A percentile compares a stretch with the other conserved stretches of the same genome.
Evolutionary conservation across 768 basidiomycete genomes (phyloP).

Genomic region (Calocybe gangraenosa): DNA sequence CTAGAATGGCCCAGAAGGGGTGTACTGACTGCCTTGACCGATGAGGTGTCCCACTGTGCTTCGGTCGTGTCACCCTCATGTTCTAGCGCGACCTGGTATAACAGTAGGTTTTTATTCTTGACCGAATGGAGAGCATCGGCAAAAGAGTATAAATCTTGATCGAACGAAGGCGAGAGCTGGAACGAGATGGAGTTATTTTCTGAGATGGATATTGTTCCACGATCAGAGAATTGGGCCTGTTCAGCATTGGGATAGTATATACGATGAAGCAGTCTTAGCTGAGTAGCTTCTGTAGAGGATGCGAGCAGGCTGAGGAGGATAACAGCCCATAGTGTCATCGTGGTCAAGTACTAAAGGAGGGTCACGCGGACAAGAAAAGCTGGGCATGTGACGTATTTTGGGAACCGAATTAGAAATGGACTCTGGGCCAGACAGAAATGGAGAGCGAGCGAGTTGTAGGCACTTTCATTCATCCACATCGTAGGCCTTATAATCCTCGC

Average conservation of each 20-base stretch:
- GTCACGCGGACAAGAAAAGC: conserved; percentile 3
- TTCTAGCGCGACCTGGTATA: conserved; percentile 74
- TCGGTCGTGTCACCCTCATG: conserved; percentile 37
- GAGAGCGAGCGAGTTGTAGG: no score
- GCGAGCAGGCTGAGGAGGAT: conserved; percentile 9
- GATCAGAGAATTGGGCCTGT: conserved; percentile 35
- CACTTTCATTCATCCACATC: no score
- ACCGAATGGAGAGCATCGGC: conserved; percentile 30
- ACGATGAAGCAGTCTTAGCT: conserved; percentile 43
- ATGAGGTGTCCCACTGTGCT: conserved; percentile 51
- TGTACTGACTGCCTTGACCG: conserved; percentile 54
- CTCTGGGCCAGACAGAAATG: conserved; percentile 7
- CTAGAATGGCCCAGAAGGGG: conserved; percentile 12
- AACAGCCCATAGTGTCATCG: conserved; percentile 6
- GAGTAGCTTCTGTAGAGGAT: conserved; percentile 10
- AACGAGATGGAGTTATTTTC: conserved; percentile 30
- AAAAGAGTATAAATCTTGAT: conserved; percentile 44
- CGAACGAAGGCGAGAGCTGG: conserved; percentile 35
- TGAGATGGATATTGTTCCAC: conserved; percentile 37
- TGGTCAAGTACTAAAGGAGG: background rate
- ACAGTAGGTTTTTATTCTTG: conserved; percentile 33
- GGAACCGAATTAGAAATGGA: conserved; percentile 9
- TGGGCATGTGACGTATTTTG: conserved; percentile 14
- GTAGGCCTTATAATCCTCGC: no score
- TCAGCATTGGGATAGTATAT: conserved; percentile 43